phyloP scores from a whole-genome alignment of 176 grass and related monocot genomes.

The Thalia dealbata region DNA sequence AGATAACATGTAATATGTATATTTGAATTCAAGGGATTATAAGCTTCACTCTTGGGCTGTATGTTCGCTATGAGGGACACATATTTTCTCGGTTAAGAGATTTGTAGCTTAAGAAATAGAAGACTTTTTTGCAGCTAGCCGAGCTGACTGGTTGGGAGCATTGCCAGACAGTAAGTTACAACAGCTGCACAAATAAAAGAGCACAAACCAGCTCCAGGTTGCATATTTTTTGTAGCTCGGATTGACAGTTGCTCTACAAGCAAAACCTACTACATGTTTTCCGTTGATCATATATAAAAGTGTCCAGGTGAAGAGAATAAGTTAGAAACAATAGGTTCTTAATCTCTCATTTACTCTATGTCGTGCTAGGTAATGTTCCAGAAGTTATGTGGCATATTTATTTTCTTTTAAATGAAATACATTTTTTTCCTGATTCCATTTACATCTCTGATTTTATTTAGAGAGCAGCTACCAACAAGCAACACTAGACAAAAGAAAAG shows the following conservation, averaged over 20 bases:
- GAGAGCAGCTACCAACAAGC: too few species aligned
- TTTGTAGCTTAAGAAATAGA: too few species aligned
- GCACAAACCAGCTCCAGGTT: conserved; percentile 46
- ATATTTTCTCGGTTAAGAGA: neutral
- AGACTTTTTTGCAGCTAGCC: conserved; percentile 45
- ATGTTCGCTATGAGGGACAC: neutral
- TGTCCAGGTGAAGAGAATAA: neutral
- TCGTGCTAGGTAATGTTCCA: neutral
- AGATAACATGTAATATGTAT: too few species aligned
- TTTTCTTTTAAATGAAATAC: too few species aligned
- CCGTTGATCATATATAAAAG: neutral
- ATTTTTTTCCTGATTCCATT: too few species aligned
- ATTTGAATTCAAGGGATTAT: too few species aligned
- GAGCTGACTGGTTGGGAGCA: conserved; percentile 33
- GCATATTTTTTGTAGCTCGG: conserved; percentile 33
- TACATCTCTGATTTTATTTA: too few species aligned
- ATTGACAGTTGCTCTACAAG: conserved; percentile 37
- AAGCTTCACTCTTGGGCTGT: too few species aligned
- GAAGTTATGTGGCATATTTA: too few species aligned
- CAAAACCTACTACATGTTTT: neutral
- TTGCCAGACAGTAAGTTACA: conserved; percentile 37
- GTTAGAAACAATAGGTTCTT: neutral
- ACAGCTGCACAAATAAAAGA: conserved; percentile 39
- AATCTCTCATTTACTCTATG: neutral
- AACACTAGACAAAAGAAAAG: too few species aligned